A percentile compares a stretch with the other conserved stretches of the same genome.
These are phyloP conservation scores for Colletotrichum kahawae DNA, from an alignment of 2,329 filamentous ascomycete genomes.

Conservation along the genomic window DNA sequence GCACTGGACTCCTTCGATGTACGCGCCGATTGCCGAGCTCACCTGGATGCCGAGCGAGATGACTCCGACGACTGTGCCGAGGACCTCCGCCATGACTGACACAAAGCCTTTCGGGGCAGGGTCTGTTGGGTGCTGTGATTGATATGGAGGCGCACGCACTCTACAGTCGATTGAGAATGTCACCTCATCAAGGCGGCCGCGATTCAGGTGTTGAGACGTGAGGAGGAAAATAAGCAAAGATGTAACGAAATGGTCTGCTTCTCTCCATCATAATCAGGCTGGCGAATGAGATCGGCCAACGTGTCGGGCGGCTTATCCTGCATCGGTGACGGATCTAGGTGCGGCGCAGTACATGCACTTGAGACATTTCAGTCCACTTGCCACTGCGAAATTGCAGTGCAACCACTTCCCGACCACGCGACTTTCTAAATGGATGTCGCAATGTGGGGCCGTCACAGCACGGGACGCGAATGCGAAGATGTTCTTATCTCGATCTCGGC, in stretches of 20 bases:
- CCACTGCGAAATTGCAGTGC: background rate
- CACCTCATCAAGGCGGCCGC: background rate
- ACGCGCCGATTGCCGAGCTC: background rate
- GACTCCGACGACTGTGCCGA: background rate
- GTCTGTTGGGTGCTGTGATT: background rate
- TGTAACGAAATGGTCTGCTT: background rate
- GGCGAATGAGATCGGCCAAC: background rate
- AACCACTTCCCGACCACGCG: background rate
- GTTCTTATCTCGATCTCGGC: background rate
- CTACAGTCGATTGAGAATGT: background rate
- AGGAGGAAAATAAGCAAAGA: too few species aligned
- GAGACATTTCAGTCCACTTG: background rate
- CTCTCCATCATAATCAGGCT: background rate
- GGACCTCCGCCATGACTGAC: background rate
- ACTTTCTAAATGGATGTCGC: background rate
- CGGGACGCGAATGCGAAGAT: background rate
- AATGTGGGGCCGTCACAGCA: background rate
- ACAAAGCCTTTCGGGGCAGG: too few species aligned
- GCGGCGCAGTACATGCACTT: background rate
- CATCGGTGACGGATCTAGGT: background rate
- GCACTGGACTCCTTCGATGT: background rate
- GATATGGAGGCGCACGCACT: accelerated
- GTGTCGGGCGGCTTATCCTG: background rate
- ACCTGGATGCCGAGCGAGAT: background rate
- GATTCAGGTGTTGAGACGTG: background rate